These are phyloP conservation scores for Novymonas esmeraldas DNA, from an alignment of 208 protist genomes.

Conservation along the genomic window DNA sequence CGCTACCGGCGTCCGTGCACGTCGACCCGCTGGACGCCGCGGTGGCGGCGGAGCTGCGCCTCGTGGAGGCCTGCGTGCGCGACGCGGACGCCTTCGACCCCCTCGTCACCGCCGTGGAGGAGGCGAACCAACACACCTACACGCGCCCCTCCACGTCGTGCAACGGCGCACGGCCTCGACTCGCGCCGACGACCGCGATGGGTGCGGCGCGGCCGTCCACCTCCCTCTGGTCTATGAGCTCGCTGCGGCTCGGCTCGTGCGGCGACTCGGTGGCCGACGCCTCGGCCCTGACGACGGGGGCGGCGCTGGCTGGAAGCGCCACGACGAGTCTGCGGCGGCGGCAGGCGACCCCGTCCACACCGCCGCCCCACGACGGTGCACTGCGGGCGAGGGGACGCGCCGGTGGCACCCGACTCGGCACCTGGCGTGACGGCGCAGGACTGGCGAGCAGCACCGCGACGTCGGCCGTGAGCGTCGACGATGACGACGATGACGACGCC, in stretches of 20 bases:
- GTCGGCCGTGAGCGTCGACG: not conserved
- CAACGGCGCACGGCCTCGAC: slow-evolving; percentile 40
- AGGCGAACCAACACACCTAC: slow-evolving; percentile 48
- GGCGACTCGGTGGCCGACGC: not conserved
- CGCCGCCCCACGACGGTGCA: not conserved
- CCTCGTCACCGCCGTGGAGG: slow-evolving; percentile 51
- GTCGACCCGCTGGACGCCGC: slow-evolving; percentile 66
- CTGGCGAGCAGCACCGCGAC: not conserved
- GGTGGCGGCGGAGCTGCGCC: slow-evolving; percentile 70
- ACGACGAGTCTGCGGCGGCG: slow-evolving; percentile 47
- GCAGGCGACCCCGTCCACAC: slow-evolving; percentile 7
- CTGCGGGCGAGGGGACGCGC: too few species aligned
- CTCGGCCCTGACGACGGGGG: slow-evolving; percentile 51
- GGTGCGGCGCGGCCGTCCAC: slow-evolving; percentile 18
- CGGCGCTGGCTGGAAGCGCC: slow-evolving; percentile 46
- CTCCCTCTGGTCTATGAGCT: slow-evolving; percentile 25
- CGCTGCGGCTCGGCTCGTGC: slow-evolving; percentile 7
- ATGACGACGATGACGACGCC: slow-evolving; percentile 2
- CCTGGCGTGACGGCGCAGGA: not conserved
- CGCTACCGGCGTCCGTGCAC: slow-evolving; percentile 14
- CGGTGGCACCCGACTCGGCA: too few species aligned
- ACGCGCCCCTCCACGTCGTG: slow-evolving; percentile 69
- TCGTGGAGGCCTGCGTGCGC: slow-evolving; percentile 78
- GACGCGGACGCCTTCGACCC: slow-evolving; percentile 56
- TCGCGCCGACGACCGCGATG: slow-evolving; percentile 17